Evolutionary conservation across 352 stramenopile species (phyloP).

Genomic region (Globisporangium lucens): DNA sequence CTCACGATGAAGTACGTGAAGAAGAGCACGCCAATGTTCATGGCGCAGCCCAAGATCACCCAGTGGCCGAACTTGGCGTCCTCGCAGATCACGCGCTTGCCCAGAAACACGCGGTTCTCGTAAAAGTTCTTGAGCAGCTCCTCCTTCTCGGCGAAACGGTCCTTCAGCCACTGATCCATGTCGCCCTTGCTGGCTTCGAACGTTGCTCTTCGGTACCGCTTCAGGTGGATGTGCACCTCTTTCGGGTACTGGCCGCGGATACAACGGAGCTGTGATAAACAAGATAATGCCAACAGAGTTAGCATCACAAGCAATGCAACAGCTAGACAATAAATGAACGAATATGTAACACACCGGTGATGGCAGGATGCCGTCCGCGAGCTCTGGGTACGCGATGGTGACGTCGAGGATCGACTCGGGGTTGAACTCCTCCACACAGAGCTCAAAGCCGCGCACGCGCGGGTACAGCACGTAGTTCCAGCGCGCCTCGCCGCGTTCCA

Average conservation of each 20-base stretch:
- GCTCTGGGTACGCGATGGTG: slow-evolving; percentile 75
- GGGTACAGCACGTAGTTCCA: slow-evolving; percentile 75
- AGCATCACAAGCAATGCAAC: neutral
- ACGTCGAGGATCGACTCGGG: slow-evolving; percentile 71
- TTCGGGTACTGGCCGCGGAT: slow-evolving; percentile 58
- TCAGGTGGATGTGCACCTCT: slow-evolving; percentile 74
- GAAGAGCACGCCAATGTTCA: slow-evolving; percentile 40
- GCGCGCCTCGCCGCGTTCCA: slow-evolving; percentile 32
- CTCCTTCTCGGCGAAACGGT: slow-evolving; percentile 72
- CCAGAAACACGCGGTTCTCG: slow-evolving; percentile 42
- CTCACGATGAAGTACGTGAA: slow-evolving; percentile 31
- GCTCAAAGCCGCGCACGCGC: slow-evolving; percentile 60
- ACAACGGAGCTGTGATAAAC: slow-evolving; percentile 24
- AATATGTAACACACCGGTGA: slow-evolving; percentile 50
- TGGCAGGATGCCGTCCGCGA: slow-evolving; percentile 58
- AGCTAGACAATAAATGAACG: neutral
- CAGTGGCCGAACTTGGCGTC: slow-evolving; percentile 26
- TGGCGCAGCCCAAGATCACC: slow-evolving; percentile 22
- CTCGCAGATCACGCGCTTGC: slow-evolving; percentile 32
- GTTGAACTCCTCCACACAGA: slow-evolving; percentile 62
- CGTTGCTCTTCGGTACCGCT: slow-evolving; percentile 43
- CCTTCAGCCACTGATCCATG: slow-evolving; percentile 62
- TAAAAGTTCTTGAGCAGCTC: slow-evolving; percentile 67
- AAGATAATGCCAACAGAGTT: neutral
- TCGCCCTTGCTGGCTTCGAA: slow-evolving; percentile 39